Evolutionary conservation across 441 rosid genomes (phyloP).

Genomic region (Populus hybrid): DNA sequence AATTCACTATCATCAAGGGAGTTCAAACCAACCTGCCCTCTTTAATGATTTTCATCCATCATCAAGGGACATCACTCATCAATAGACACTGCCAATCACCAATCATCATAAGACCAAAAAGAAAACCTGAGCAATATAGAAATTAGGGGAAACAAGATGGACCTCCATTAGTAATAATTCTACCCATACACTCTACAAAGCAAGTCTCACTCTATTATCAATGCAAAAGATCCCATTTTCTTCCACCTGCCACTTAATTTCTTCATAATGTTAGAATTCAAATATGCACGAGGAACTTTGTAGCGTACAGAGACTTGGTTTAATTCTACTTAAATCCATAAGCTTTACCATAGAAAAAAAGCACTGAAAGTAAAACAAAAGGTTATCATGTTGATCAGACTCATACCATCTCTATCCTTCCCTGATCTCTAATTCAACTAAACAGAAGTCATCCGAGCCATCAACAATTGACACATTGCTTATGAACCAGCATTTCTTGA

Average conservation of each 20-base stretch:
- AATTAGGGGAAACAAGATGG: background rate
- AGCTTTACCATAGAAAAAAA: background rate
- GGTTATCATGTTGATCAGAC: background rate
- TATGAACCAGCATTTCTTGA: background rate
- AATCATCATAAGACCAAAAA: background rate
- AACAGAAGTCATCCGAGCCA: background rate
- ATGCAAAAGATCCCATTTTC: background rate
- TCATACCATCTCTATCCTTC: background rate
- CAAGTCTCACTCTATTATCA: background rate
- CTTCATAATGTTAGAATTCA: background rate
- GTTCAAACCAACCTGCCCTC: background rate
- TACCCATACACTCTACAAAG: background rate
- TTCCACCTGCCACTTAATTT: background rate
- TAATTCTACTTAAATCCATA: background rate
- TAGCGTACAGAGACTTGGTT: background rate
- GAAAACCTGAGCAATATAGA: background rate
- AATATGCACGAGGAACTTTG: background rate
- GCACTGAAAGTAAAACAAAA: background rate
- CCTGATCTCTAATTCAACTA: background rate
- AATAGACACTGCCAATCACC: background rate
- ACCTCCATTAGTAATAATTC: background rate
- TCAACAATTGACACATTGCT: background rate
- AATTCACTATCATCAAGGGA: background rate
- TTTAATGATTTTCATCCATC: background rate
- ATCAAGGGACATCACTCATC: background rate